Evolutionary conservation across 306 rosid species (phyloP).

Genomic region (Lablab purpureus): DNA sequence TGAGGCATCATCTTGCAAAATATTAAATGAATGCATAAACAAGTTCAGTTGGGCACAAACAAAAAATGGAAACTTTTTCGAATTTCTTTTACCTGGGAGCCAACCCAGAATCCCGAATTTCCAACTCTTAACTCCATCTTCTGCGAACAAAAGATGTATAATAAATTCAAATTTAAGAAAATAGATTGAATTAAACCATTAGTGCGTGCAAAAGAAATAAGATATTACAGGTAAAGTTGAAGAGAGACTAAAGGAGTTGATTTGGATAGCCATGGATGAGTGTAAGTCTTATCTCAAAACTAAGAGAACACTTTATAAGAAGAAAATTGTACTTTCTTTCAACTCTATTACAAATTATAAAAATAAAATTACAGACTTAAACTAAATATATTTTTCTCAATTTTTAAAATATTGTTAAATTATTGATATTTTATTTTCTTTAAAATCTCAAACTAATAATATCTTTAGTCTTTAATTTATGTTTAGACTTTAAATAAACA

Average conservation of each 20-base stretch:
- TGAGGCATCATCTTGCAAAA: constrained; percentile 64
- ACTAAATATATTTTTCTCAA: no score
- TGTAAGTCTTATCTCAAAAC: background rate
- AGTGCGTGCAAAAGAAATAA: background rate
- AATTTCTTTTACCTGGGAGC: constrained; percentile 57
- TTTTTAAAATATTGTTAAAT: no score
- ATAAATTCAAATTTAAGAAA: background rate
- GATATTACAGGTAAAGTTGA: constrained; percentile 48
- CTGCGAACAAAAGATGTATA: constrained; percentile 46
- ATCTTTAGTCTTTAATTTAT: background rate
- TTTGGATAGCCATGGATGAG: constrained; percentile 60
- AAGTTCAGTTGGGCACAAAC: constrained; percentile 13
- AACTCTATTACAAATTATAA: no score
- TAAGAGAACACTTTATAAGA: no score
- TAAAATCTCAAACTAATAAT: background rate
- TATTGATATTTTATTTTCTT: no score
- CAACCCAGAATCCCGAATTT: constrained; percentile 50
- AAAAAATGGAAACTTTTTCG: background rate
- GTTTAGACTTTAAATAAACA: background rate
- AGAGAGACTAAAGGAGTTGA: constrained; percentile 46
- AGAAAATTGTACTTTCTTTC: no score
- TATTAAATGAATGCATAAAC: background rate
- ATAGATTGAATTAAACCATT: background rate
- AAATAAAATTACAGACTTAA: no score
- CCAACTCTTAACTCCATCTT: constrained; percentile 55